Base-by-base conservation (phyloP, 768 basidiomycete genomes). In the Suillus brevipes region DNA sequence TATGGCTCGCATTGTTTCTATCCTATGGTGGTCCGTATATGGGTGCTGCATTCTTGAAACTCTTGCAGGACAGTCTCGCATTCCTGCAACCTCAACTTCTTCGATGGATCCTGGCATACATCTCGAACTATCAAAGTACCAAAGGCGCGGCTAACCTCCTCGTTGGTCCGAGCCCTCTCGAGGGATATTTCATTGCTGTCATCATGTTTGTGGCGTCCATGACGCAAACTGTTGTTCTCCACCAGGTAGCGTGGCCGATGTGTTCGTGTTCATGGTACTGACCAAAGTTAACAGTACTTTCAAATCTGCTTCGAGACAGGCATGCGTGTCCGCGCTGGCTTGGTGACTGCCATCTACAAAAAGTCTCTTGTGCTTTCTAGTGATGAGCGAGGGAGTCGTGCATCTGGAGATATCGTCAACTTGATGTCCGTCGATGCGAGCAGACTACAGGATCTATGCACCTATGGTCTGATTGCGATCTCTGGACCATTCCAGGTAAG, bases 391-490 rank as follows among this genome's bases (percentile, higher is more conserved):
- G 83, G 85, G 12, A 40, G 16, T 40, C 87, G 93, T 49, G 85
- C 92, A 0, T 87, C 92, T 0, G 96, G 97, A 1, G 95, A 97
- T 73, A 95, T 97, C 42, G 94, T 97, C 67, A 98, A 97, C 73
- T 77, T 97, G 38, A 95, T 96, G 90, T 90, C 89, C 9, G 94
- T 97, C 16, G 93, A 95, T 68, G 86, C 93, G 0, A 88, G 85
- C 16, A 80, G 91, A 42, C 77, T 95, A 50, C 91, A 94, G 68
- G 92, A 95, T 65, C 80, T 94, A 31, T 92, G 90, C 73, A 86
- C 89, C 0, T 94, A 91, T 73, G 94, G 90, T 1, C 80, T 97
- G 50, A 95, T 97, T 65, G 83, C 88, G 4, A 83, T 96, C 72
- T 93, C 90, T 3, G 96, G 94, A 1, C 91, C 95, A 7, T 85